A percentile compares a stretch with the other conserved stretches of the same genome.
Evolutionary conservation across 2,329 filamentous ascomycete genomes (phyloP).

Genomic region (Pseudonectria buxi): DNA sequence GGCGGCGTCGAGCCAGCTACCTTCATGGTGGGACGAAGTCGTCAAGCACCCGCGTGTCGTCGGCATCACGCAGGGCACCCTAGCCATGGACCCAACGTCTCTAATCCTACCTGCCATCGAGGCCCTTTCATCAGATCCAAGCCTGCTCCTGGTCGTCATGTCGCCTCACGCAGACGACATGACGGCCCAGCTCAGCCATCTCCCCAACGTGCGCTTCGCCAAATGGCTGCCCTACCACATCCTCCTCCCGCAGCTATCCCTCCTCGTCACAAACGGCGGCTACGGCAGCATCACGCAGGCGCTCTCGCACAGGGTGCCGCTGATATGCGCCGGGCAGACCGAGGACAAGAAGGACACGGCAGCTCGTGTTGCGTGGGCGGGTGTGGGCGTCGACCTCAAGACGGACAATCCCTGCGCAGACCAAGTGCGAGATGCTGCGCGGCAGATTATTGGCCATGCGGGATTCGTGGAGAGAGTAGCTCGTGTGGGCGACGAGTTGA

Average conservation of each 20-base stretch:
- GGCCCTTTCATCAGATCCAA: slow-evolving; percentile 22
- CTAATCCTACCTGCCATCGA: slow-evolving; percentile 32
- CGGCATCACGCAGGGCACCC: slow-evolving; percentile 32
- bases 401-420: slow-evolving; percentile 26
- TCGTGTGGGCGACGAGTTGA: slow-evolving; percentile 20
- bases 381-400: slow-evolving; percentile 29
- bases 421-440: slow-evolving; percentile 20
- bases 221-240: slow-evolving; percentile 31
- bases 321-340: slow-evolving; percentile 30
- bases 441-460: slow-evolving; percentile 17
- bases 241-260: slow-evolving; percentile 26
- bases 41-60: slow-evolving; percentile 22
- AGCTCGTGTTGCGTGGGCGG: slow-evolving; percentile 25
- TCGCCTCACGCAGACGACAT: slow-evolving; percentile 25
- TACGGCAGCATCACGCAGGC: slow-evolving; percentile 33
- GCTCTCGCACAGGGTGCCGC: slow-evolving; percentile 26
- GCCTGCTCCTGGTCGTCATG: slow-evolving; percentile 26
- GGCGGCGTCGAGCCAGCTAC: slow-evolving; percentile 13
- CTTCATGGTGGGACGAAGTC: slow-evolving; percentile 27
- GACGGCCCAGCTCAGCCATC: slow-evolving; percentile 10
- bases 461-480: slow-evolving; percentile 17
- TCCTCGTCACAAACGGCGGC: slow-evolving; percentile 32
- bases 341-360: slow-evolving; percentile 33
- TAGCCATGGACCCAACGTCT: slow-evolving; percentile 29
- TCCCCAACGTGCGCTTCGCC: slow-evolving; percentile 24